Evolutionary conservation across 2,329 filamentous ascomycete species (phyloP), one percentile per base, ranked within the genome.

Genomic region (Penicillium sp.): DNA sequence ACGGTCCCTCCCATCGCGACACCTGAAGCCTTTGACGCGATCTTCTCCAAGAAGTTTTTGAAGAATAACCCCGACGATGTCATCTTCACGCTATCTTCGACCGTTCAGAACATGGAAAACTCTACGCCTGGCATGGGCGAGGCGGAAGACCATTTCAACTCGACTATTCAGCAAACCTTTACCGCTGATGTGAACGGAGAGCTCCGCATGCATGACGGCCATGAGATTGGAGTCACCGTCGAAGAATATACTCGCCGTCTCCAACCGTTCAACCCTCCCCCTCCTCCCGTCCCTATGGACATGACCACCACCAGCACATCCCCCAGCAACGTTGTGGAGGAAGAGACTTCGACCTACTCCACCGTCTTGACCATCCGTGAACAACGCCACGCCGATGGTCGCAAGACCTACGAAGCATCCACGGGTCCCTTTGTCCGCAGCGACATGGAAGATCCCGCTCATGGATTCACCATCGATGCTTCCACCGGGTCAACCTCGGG

Each of bases 191-290:
- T 67, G 24, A 58, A 66, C 39, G 62, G 62, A 38, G 68, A 72
- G 46, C 61, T 73, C 11, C 72, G 73, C 36, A 68, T 66, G 33
- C 54, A 69, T 77, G 60, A 74, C 79, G 54, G 81, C 79, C 60
- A 79, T 40, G 80, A 79, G 61, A 68, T 87, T 53, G 81, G 81
- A 57, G 73, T 86, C 50, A 83, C 85, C 60, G 76, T 86, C 47
- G 81, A 87, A 66, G 73, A 84, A 61, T 80, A 86, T 70, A 79
- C 82, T 13, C 83, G 81, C 58, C 79, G 82, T 52, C 87, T 91
- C 61, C 73, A 84, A 40, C 90, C 90, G 5, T 97, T 95, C 74
- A 80, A 83, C 47, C 86, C 88, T 24, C 93, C 91, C n/a, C 88
- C 90, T 18, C 73, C 84, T 38, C 93, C 91, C 0, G 73, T 82